A percentile compares a stretch with the other conserved stretches of the same genome.
These are phyloP conservation scores for Aspergillus carlsbadensis DNA, from an alignment of 495 filamentous ascomycete species.

Conservation along the genomic window DNA sequence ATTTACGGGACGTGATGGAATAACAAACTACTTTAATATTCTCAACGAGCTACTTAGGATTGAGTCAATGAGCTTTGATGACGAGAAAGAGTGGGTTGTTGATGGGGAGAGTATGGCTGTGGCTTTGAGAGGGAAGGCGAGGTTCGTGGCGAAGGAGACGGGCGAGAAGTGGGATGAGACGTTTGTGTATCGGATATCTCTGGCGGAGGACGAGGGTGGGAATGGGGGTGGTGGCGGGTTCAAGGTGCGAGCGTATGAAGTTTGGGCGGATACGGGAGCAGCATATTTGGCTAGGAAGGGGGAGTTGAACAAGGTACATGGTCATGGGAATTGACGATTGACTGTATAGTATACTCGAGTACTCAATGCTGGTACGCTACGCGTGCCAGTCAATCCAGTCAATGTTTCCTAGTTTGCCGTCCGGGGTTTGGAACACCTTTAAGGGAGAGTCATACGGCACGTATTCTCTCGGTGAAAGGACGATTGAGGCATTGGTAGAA, in stretches of 20 bases:
- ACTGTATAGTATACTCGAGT: slow-evolving; percentile 8
- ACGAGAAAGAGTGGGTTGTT: slow-evolving; percentile 46
- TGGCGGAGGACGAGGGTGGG: slow-evolving; percentile 40
- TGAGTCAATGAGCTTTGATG: slow-evolving; percentile 51
- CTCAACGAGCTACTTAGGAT: slow-evolving; percentile 42
- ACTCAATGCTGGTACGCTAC: slow-evolving; percentile 19
- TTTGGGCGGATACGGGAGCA: slow-evolving; percentile 67
- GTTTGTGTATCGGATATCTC: slow-evolving; percentile 54
- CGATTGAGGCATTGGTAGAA: slow-evolving; percentile 39
- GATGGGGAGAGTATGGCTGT: slow-evolving; percentile 46
- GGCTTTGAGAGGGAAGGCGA: slow-evolving; percentile 46
- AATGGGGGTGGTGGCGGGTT: slow-evolving; percentile 21
- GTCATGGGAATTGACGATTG: background rate
- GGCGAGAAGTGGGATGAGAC: slow-evolving; percentile 57
- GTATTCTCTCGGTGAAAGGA: slow-evolving; percentile 40
- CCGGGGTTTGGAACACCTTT: slow-evolving; percentile 52
- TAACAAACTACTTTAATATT: slow-evolving; percentile 47
- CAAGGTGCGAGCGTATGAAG: slow-evolving; percentile 51
- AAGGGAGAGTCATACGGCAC: slow-evolving; percentile 44
- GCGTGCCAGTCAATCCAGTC: slow-evolving; percentile 52
- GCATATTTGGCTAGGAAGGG: slow-evolving; percentile 57
- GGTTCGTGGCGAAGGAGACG: slow-evolving; percentile 50
- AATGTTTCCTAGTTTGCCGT: slow-evolving; percentile 48
- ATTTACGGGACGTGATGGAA: slow-evolving; percentile 48
- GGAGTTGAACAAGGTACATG: slow-evolving; percentile 25